Conservation (phyloP, 768 basidiomycete species). For the Trametes cubensis region DNA sequence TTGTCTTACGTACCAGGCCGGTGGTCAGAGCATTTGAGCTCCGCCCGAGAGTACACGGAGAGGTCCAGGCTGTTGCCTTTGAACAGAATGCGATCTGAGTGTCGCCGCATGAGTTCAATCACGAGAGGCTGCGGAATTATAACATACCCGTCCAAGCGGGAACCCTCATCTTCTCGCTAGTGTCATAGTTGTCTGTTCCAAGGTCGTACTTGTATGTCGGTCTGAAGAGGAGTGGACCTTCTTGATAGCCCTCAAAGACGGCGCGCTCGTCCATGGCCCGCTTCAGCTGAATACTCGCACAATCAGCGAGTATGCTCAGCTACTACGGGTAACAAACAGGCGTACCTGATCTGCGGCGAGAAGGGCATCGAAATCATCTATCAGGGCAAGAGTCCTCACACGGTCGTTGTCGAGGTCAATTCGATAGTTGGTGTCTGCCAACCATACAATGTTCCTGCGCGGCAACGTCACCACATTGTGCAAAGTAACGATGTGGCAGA, state of each 20-base stretch:
- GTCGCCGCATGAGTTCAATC: background rate
- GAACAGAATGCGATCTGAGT: slow-evolving; percentile 87
- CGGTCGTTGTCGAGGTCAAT: slow-evolving; percentile 84
- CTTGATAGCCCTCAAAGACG: slow-evolving; percentile 82
- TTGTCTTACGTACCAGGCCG: slow-evolving; percentile 67
- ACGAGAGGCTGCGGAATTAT: background rate
- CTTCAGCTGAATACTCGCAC: slow-evolving; percentile 55
- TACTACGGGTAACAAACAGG: background rate
- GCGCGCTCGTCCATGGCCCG: slow-evolving; percentile 69
- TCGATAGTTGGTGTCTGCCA: slow-evolving; percentile 95
- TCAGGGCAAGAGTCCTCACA: slow-evolving; percentile 66
- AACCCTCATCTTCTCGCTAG: slow-evolving; percentile 93
- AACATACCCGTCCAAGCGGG: slow-evolving; percentile 94
- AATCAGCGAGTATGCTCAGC: background rate
- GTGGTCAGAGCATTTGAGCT: slow-evolving; percentile 92
- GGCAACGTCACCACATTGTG: slow-evolving; percentile 1
- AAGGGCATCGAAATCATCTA: slow-evolving; percentile 71
- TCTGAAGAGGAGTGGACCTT: slow-evolving; percentile 87
- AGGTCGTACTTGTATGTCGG: slow-evolving; percentile 94
- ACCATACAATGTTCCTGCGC: slow-evolving; percentile 88
- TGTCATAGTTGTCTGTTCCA: slow-evolving; percentile 86
- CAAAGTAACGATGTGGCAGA: background rate
- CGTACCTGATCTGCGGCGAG: slow-evolving; percentile 85
- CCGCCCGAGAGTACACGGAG: slow-evolving; percentile 79
- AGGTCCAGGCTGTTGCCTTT: slow-evolving; percentile 74